Evolutionary conservation across 1,284 basidiomycete genomes (phyloP).

Genomic region (Ganoderma leucocontextum): DNA sequence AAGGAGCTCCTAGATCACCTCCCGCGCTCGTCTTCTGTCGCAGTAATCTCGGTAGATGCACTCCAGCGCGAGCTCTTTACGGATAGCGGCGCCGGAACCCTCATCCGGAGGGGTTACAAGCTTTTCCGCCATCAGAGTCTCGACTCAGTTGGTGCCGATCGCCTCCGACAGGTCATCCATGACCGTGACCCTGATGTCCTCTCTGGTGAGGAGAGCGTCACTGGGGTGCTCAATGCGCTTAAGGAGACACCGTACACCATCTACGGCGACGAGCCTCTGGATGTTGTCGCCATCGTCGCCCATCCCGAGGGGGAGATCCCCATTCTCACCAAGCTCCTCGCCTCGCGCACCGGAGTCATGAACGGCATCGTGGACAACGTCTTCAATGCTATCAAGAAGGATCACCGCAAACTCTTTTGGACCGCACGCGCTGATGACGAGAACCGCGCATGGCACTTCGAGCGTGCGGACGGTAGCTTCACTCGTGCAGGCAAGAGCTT

Average conservation of each 20-base stretch:
- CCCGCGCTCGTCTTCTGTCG: constrained; percentile 96
- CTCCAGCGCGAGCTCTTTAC: constrained; percentile 99
- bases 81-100: constrained; percentile 96
- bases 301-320: constrained; percentile 91
- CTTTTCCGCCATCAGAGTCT: constrained; percentile 90
- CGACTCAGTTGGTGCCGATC: constrained; percentile 89
- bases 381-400: constrained; percentile 94
- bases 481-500: constrained; percentile 92
- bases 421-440: constrained; percentile 96
- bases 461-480: constrained; percentile 97
- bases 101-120: constrained; percentile 98
- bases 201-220: constrained; percentile 86
- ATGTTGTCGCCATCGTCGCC: constrained; percentile 94
- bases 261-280: constrained; percentile 97
- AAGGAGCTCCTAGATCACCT: constrained; percentile 99
- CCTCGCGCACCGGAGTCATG: constrained; percentile 88
- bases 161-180: constrained; percentile 91
- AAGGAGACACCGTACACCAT: constrained; percentile 90
- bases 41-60: constrained; percentile 94
- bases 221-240: constrained; percentile 87
- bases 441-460: constrained; percentile 98
- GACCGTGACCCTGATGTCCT: constrained; percentile 95
- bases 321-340: constrained; percentile 92
- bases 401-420: constrained; percentile 96
- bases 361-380: constrained; percentile 98